Evolutionary conservation across 345 rosid species (phyloP).

Genomic region (Eucalyptus viminalis): DNA sequence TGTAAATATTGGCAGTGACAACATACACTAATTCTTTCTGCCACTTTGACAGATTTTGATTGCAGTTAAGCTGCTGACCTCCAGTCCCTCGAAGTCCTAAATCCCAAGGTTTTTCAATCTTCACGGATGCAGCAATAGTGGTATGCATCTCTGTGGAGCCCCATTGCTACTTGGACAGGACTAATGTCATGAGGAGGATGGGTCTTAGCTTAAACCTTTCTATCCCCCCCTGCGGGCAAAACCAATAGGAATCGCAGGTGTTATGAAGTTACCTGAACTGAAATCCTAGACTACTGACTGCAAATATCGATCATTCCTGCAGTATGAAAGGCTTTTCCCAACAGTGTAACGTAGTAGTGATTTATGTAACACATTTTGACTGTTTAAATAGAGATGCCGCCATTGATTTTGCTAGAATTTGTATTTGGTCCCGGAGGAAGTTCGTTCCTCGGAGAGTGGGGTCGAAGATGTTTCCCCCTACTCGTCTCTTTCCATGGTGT

Average conservation of each 20-base stretch:
- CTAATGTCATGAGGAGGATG: neutral
- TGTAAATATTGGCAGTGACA: neutral
- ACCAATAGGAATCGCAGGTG: neutral
- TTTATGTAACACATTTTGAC: neutral
- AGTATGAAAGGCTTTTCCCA: neutral
- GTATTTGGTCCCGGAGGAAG: neutral
- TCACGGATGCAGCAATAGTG: neutral
- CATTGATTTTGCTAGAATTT: neutral
- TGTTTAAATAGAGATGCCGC: neutral
- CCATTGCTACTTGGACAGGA: neutral
- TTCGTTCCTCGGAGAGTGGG: neutral
- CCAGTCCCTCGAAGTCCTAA: neutral
- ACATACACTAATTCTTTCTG: neutral
- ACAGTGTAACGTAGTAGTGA: neutral
- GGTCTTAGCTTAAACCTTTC: neutral
- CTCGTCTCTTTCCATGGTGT: neutral
- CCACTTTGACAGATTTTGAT: neutral
- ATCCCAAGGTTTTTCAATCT: neutral
- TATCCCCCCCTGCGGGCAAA: neutral
- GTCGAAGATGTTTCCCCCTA: neutral
- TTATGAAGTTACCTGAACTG: neutral
- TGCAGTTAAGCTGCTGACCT: neutral
- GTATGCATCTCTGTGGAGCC: neutral
- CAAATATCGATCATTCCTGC: neutral
- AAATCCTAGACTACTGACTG: neutral